Evolutionary conservation across 345 rosid species (phyloP).

Genomic region (Iberis pinnata): DNA sequence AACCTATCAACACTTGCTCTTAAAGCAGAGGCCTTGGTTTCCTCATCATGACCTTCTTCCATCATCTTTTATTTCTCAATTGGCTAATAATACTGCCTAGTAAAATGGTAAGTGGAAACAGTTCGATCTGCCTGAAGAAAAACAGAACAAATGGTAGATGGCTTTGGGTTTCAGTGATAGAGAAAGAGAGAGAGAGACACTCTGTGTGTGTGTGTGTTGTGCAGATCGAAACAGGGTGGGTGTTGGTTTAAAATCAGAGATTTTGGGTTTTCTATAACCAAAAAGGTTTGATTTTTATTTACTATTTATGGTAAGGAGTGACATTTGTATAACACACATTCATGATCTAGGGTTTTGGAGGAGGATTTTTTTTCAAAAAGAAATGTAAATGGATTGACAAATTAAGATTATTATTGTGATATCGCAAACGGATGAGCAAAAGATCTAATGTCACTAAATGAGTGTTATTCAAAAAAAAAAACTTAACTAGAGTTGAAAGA

Average conservation of each 20-base stretch:
- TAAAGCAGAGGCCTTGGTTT: conserved; percentile 50
- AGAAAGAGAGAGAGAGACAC: conserved; percentile 26
- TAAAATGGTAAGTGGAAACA: conserved; percentile 14
- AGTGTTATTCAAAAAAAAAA: background rate
- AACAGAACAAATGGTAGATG: conserved; percentile 28
- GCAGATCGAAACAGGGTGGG: conserved; percentile 54
- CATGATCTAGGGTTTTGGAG: conserved; percentile 35
- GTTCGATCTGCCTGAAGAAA: conserved; percentile 10
- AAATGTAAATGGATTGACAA: too few species aligned
- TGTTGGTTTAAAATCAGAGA: conserved; percentile 77
- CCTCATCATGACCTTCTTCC: conserved; percentile 34
- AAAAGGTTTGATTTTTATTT: background rate
- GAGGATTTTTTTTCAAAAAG: conserved; percentile 6
- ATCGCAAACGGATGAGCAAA: conserved; percentile 1
- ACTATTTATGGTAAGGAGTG: conserved; percentile 34
- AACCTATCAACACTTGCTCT: conserved; percentile 48
- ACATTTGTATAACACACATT: conserved; percentile 65
- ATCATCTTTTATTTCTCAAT: conserved; percentile 34
- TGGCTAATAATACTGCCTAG: conserved; percentile 29
- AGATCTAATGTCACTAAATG: conserved; percentile 32
- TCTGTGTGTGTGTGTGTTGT: conserved; percentile 29
- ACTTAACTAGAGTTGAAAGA: conserved; percentile 28
- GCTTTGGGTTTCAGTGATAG: conserved; percentile 36
- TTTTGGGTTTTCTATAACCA: conserved; percentile 34
- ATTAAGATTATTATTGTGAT: conserved; percentile 11